Percentiles rank a stretch among this genome's conserved stretches.
phyloP scores from a whole-genome alignment of 768 basidiomycete species.

The Kwoniella sp. region DNA sequence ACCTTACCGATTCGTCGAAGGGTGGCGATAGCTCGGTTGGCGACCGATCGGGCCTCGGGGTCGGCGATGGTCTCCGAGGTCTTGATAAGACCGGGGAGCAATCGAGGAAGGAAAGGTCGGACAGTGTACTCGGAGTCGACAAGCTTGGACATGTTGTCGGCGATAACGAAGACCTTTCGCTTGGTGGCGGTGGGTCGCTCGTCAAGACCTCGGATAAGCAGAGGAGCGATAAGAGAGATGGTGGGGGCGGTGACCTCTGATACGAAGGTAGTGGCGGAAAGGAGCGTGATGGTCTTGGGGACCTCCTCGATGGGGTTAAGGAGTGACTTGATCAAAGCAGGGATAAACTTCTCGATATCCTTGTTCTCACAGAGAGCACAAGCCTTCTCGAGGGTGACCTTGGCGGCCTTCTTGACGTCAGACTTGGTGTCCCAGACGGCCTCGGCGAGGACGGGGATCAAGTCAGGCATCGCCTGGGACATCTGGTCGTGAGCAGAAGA shows the following conservation, averaged over 20 bases:
- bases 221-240: constrained; percentile 95
- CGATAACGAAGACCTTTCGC: constrained; percentile 96
- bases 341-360: constrained; percentile 82
- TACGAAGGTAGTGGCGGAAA: constrained; percentile 99
- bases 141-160: constrained; percentile 98
- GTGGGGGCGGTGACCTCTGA: constrained; percentile 97
- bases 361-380: constrained; percentile 96
- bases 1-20: constrained; percentile 94
- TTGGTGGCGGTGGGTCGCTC: constrained; percentile 96
- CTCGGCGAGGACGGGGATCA: constrained; percentile 89
- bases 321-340: constrained; percentile 93
- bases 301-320: constrained; percentile 99
- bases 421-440: constrained; percentile 99
- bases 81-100: constrained; percentile 94
- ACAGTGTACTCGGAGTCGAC: constrained; percentile 93
- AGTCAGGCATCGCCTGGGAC: constrained; percentile 87
- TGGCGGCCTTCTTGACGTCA: constrained; percentile 97
- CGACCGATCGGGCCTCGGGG: constrained; percentile 93
- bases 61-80: constrained; percentile 92
- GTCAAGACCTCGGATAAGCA: constrained; percentile 85
- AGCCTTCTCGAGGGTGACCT: constrained; percentile 89
- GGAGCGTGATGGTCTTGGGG: constrained; percentile 87
- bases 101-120: constrained; percentile 93
- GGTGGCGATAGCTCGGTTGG: constrained; percentile 88
- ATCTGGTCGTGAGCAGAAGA: constrained; percentile 77